Evolutionary conservation across 768 basidiomycete genomes (phyloP).

Genomic region (Guyanaporus albipodus): DNA sequence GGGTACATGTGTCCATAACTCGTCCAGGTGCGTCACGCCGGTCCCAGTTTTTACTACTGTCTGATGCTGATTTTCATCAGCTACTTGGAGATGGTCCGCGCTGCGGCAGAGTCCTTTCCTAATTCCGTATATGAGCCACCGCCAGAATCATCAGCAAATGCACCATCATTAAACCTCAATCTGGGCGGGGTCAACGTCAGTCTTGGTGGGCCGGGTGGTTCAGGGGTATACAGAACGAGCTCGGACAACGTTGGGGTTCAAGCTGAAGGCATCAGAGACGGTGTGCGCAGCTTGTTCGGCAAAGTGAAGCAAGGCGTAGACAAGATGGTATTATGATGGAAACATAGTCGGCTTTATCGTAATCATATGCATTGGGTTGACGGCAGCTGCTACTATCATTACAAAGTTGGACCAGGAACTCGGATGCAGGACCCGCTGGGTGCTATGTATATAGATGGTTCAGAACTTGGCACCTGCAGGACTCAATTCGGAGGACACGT

Average conservation of each 20-base stretch:
- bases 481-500: slow-evolving; percentile 24
- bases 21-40: slow-evolving; percentile 61
- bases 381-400: neutral
- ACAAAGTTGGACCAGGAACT: neutral
- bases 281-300: slow-evolving; percentile 80
- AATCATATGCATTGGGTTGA: neutral
- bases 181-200: slow-evolving; percentile 90
- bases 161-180: slow-evolving; percentile 84
- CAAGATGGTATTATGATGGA: slow-evolving; percentile 37
- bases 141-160: slow-evolving; percentile 65
- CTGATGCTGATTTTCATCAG: slow-evolving; percentile 36
- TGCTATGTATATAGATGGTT: neutral
- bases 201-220: slow-evolving; percentile 81
- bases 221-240: slow-evolving; percentile 81
- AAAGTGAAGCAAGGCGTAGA: slow-evolving; percentile 88
- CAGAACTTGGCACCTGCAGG: too few species aligned
- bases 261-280: slow-evolving; percentile 86
- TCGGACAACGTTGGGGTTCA: slow-evolving; percentile 71
- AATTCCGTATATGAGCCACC: slow-evolving; percentile 69
- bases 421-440: neutral
- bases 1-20: slow-evolving; percentile 94
- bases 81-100: slow-evolving; percentile 85
- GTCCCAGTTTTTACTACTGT: neutral
- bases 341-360: neutral
- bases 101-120: slow-evolving; percentile 61